Evolutionary conservation across 495 filamentous ascomycete species (phyloP).

Genomic region (Margaritispora aquatica): DNA sequence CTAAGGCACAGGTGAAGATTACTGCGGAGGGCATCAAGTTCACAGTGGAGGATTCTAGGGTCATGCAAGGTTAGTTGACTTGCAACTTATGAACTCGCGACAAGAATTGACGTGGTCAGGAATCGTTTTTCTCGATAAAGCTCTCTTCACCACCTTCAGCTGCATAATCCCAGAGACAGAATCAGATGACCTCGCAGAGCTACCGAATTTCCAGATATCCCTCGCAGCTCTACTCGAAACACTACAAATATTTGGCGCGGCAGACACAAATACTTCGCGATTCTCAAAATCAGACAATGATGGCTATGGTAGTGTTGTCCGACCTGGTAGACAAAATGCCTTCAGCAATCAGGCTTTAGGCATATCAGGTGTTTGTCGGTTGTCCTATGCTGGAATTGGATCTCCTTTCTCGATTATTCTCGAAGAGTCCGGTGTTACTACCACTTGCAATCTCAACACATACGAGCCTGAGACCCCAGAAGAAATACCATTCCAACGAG

Average conservation of each 20-base stretch:
- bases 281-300: slow-evolving; percentile 47
- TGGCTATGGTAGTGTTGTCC: slow-evolving; percentile 45
- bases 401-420: slow-evolving; percentile 73
- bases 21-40: slow-evolving; percentile 65
- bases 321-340: slow-evolving; percentile 49
- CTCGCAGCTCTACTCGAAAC: slow-evolving; percentile 86
- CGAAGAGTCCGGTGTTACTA: slow-evolving; percentile 78
- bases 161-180: slow-evolving; percentile 40
- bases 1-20: slow-evolving; percentile 71
- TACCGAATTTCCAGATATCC: slow-evolving; percentile 69
- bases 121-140: slow-evolving; percentile 75
- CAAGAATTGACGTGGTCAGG: slow-evolving; percentile 40
- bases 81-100: not conserved
- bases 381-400: slow-evolving; percentile 67
- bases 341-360: slow-evolving; percentile 74
- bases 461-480: slow-evolving; percentile 63
- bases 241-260: slow-evolving; percentile 84
- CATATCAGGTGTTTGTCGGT: slow-evolving; percentile 71
- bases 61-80: slow-evolving; percentile 19
- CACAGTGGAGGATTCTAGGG: slow-evolving; percentile 63
- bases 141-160: slow-evolving; percentile 78
- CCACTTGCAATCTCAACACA: slow-evolving; percentile 86
- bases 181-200: slow-evolving; percentile 29
- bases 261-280: slow-evolving; percentile 48
- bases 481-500: slow-evolving; percentile 79